Percentiles rank a stretch among this genome's conserved stretches.
Evolutionary conservation across 2,329 filamentous ascomycete species (phyloP).

Genomic region (Pleomassaria siparia): DNA sequence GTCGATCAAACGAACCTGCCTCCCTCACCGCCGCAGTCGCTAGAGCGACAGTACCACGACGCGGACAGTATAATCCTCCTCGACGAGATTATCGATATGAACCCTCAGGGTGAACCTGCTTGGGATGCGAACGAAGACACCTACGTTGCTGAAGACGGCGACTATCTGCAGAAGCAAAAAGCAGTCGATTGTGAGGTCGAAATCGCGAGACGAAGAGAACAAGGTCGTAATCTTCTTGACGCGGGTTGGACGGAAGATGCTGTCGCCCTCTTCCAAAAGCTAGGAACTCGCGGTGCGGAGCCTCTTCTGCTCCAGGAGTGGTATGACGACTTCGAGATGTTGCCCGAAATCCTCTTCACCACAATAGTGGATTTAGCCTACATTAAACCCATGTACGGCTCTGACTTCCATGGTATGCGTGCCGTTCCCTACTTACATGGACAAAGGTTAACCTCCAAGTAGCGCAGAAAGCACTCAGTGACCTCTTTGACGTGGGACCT

Average conservation of each 20-base stretch:
- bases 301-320: conserved; percentile 56
- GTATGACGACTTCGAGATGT: conserved; percentile 55
- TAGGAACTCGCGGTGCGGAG: conserved; percentile 59
- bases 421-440: no score
- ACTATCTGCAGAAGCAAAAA: conserved; percentile 29
- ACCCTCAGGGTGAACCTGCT: conserved; percentile 16
- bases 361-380: conserved; percentile 45
- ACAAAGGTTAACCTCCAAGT: conserved; percentile 16
- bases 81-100: conserved; percentile 14
- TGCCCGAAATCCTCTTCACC: conserved; percentile 57
- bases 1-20: conserved; percentile 27
- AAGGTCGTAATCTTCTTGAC: conserved; percentile 40
- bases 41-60: conserved; percentile 22
- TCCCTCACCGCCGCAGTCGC: conserved; percentile 35
- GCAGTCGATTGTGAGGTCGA: conserved; percentile 25
- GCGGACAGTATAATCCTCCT: conserved; percentile 36
- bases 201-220: conserved; percentile 23
- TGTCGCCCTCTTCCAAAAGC: conserved; percentile 54
- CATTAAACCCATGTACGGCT: conserved; percentile 46
- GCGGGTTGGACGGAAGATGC: conserved; percentile 56
- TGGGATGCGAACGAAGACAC: conserved; percentile 42
- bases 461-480: conserved; percentile 55
- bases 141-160: conserved; percentile 35
- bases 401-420: conserved; percentile 16
- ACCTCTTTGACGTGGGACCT: conserved; percentile 54